Conservation (phyloP, 1,284 basidiomycete species). For the Leccinum discolor region DNA sequence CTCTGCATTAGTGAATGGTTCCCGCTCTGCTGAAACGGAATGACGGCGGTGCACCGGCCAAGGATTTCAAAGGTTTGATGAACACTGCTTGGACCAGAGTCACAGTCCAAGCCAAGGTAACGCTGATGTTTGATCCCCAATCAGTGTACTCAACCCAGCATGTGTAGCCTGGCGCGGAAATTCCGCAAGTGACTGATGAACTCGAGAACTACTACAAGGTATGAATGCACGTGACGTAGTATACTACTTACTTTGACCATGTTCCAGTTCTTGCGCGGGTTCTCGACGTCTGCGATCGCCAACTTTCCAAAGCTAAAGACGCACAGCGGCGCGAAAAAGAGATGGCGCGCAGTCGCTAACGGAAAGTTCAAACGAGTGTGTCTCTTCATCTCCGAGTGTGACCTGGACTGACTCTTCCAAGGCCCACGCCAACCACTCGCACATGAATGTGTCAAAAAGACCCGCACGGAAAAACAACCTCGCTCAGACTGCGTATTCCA, state of each 20-base stretch:
- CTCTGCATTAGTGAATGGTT: slow-evolving; percentile 72
- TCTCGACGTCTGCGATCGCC: slow-evolving; percentile 47
- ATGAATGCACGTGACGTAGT: not conserved
- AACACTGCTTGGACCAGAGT: slow-evolving; percentile 77
- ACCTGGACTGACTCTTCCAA: slow-evolving; percentile 30
- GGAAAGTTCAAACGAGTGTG: slow-evolving; percentile 80
- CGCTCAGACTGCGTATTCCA: slow-evolving; percentile 65
- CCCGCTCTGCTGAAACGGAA: slow-evolving; percentile 48
- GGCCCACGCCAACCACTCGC: slow-evolving; percentile 69
- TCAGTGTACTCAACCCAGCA: slow-evolving; percentile 5
- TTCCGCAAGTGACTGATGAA: slow-evolving; percentile 22
- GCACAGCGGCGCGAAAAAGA: slow-evolving; percentile 80
- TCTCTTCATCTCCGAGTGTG: slow-evolving; percentile 9
- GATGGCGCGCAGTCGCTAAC: slow-evolving; percentile 70
- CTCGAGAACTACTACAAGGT: slow-evolving; percentile 16
- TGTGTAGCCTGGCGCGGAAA: slow-evolving; percentile 31
- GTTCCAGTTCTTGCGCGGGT: slow-evolving; percentile 26
- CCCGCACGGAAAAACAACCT: slow-evolving; percentile 67
- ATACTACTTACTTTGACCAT: not conserved
- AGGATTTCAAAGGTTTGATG: slow-evolving; percentile 52
- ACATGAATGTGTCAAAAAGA: slow-evolving; percentile 71
- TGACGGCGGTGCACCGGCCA: slow-evolving; percentile 29
- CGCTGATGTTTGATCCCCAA: not conserved
- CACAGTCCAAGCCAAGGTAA: slow-evolving; percentile 49
- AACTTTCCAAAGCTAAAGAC: slow-evolving; percentile 72